Conservation (phyloP, 257 asterid species). For the Rauvolfia tetraphylla region DNA sequence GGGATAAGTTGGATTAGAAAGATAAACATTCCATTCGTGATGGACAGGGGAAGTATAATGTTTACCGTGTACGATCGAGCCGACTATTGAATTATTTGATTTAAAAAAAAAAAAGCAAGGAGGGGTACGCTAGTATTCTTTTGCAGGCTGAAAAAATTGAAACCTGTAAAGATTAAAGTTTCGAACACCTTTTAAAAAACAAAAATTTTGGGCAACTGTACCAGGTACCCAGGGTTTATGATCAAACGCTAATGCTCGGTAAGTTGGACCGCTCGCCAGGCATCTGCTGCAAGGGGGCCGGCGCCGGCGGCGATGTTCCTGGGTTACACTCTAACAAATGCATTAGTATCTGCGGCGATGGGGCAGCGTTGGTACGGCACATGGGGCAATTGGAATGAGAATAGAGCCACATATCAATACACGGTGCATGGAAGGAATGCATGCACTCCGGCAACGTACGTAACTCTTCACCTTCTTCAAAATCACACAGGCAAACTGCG, state of each 20-base stretch:
- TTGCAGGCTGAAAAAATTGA: neutral
- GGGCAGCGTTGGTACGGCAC: constrained; percentile 30
- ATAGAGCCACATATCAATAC: constrained; percentile 36
- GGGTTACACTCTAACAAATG: constrained; percentile 13
- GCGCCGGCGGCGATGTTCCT: neutral
- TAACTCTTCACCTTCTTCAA: constrained; percentile 32
- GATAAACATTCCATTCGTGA: too few species aligned
- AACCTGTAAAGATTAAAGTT: neutral
- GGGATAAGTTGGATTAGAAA: too few species aligned
- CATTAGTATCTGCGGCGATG: constrained; percentile 24
- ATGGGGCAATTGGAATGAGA: constrained; percentile 36
- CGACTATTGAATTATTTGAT: neutral
- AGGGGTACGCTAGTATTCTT: neutral
- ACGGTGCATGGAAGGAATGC: constrained; percentile 28
- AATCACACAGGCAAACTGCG: constrained; percentile 30
- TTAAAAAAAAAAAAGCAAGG: neutral
- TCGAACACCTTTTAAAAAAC: neutral
- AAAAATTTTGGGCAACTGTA: neutral
- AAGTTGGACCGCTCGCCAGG: neutral
- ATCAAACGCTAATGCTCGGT: neutral
- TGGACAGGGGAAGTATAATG: too few species aligned
- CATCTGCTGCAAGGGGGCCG: neutral
- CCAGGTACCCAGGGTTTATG: neutral
- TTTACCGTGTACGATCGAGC: too few species aligned
- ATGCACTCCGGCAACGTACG: constrained; percentile 33